Evolutionary conservation across 2,329 filamentous ascomycete genomes (phyloP), one percentile per base, ranked within the genome.

Genomic region (Monilinia laxa): DNA sequence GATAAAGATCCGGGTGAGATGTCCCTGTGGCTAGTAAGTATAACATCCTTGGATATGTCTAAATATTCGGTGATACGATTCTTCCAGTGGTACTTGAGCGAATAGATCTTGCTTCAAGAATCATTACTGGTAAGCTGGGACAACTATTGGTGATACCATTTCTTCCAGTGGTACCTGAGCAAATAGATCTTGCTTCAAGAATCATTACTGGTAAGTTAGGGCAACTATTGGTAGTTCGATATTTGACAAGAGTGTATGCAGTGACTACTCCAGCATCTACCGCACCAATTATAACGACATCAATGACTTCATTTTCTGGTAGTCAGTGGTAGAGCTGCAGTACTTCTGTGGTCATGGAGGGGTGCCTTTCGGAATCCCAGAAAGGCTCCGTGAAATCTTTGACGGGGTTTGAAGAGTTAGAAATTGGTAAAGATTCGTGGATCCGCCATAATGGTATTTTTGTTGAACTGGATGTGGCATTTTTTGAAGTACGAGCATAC

Each of bases 71-170:
- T 28, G 9, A 2, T 59, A 59, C 86, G 81, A 75, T 90, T 74
- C 90, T 79, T n/a, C 90, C 90, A 1, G 90, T 93, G 28, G 90
- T 90, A 14, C 90, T 90, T 84, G 85, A 92, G 74, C 90, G 92
- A 3, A 87, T 88, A 79, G 92, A 90, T 71, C 90, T 82, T 20
- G 90, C 90, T 78, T 93, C 90, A 5, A 93, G 81, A 78, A 93
- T 82, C 4, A 92, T 80, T 18, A 92, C 83, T 18, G 77, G 81
- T 20, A 60, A 25, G 25, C 49, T 35, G 14, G 23, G 6, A 10
- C 18, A 31, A n/a, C 9, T 31, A 20, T 20, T 47, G 38, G 20
- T 28, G 9, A 2, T 58, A 58, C 86, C 81, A 75, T 90, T 74
- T n/a, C 90, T 79, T n/a, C 90, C 90, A 1, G 90, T 93, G 28